A percentile compares a stretch with the other conserved stretches of the same genome.
These are phyloP conservation scores for Lentinus brumalis DNA, from an alignment of 768 basidiomycete genomes.

Conservation along the genomic window DNA sequence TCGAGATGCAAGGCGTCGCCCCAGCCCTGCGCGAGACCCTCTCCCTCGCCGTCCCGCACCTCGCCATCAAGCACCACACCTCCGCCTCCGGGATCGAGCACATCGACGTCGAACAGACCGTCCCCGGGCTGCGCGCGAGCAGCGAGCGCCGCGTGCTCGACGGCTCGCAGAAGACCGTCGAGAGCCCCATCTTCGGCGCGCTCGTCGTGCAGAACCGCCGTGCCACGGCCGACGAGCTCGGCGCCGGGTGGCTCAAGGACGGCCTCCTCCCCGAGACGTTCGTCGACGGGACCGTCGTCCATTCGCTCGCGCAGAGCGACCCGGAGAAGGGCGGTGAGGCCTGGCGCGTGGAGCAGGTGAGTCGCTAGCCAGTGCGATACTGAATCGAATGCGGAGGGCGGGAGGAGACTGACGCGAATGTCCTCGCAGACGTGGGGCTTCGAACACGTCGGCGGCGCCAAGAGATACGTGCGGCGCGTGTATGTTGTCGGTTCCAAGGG, in stretches of 20 bases:
- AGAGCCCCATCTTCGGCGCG: background rate
- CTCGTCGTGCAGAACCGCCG: conserved; percentile 2
- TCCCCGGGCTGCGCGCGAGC: background rate
- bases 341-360: background rate
- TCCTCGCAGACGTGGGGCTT: conserved; percentile 24
- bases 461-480: background rate
- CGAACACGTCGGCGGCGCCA: conserved; percentile 18
- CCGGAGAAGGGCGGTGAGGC: background rate
- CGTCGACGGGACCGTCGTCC: conserved; percentile 17
- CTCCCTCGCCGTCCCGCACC: background rate
- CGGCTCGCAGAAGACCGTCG: background rate
- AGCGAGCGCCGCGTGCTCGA: background rate
- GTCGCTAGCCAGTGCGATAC: background rate
- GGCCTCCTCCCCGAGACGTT: conserved; percentile 43
- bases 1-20: background rate
- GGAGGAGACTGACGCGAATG: background rate
- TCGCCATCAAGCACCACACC: background rate
- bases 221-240: no score
- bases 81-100: background rate
- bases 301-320: background rate
- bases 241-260: conserved; percentile 33
- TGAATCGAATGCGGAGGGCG: no score
- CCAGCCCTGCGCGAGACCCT: background rate
- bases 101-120: background rate
- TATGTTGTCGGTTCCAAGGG: background rate